phyloP scores from a whole-genome alignment of 2,329 filamentous ascomycete genomes.

The Simplicillium aogashimaense region DNA sequence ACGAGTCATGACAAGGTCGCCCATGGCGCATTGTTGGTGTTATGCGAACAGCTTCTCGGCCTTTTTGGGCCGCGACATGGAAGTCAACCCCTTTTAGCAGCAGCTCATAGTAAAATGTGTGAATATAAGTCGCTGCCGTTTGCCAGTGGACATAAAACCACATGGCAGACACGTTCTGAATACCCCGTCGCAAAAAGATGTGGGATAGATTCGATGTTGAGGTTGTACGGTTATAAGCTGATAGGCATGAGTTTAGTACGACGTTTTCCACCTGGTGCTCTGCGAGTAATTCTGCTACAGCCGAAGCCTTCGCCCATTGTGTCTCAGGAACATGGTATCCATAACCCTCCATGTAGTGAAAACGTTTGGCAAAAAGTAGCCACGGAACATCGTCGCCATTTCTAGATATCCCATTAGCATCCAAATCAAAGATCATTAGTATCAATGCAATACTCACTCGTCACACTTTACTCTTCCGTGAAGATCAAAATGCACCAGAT shows the following conservation, averaged over 20 bases:
- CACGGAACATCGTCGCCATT: constrained; percentile 12
- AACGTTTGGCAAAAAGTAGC: constrained; percentile 15
- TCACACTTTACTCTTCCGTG: constrained; percentile 16
- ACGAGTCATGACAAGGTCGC: constrained; percentile 15
- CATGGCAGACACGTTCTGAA: constrained; percentile 18
- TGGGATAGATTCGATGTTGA: constrained; percentile 16
- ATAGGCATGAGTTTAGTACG: constrained; percentile 18
- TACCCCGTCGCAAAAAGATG: constrained; percentile 15
- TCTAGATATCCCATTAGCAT: constrained; percentile 6
- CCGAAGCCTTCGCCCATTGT: constrained; percentile 12
- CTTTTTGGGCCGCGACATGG: constrained; percentile 16
- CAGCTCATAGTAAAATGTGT: constrained; percentile 15
- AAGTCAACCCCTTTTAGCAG: constrained; percentile 16
- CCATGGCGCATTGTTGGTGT: constrained; percentile 12
- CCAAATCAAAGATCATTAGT: not conserved
- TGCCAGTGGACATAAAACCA: constrained; percentile 19
- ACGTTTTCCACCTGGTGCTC: constrained; percentile 15
- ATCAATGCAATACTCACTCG: constrained; percentile 14
- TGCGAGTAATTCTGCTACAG: constrained; percentile 13
- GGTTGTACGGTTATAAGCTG: constrained; percentile 15
- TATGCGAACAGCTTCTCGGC: constrained; percentile 14
- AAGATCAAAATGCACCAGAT: constrained; percentile 18
- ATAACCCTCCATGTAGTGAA: constrained; percentile 6
- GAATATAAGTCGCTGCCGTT: constrained; percentile 16
- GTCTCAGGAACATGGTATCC: constrained; percentile 13